Percentiles rank a stretch among this genome's conserved stretches.
Evolutionary conservation across 768 basidiomycete genomes (phyloP).

Genomic region (Zangia roseola): DNA sequence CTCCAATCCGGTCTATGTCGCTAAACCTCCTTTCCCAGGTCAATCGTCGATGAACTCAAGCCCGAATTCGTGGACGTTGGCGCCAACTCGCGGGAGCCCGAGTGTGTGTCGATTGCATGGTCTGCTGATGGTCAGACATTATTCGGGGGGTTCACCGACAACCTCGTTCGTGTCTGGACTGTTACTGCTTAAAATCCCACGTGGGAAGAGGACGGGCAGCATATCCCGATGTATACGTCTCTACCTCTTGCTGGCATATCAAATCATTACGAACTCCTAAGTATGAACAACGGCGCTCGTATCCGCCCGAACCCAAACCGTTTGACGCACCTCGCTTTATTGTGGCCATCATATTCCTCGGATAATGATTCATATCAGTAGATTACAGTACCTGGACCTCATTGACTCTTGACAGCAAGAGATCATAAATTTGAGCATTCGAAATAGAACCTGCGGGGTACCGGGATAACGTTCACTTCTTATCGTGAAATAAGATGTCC

Average conservation of each 20-base stretch:
- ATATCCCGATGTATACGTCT: slow-evolving; percentile 24
- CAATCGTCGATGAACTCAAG: slow-evolving; percentile 98
- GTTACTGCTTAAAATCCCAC: slow-evolving; percentile 51
- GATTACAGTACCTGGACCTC: too few relatives aligned
- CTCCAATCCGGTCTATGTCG: neutral
- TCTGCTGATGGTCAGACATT: slow-evolving; percentile 97
- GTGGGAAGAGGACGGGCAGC: slow-evolving; percentile 16
- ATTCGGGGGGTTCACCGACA: slow-evolving; percentile 96
- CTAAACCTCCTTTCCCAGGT: slow-evolving; percentile 44
- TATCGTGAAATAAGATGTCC: neutral
- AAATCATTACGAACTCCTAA: slow-evolving; percentile 21
- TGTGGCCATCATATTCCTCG: too few relatives aligned
- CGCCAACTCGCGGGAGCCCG: slow-evolving; percentile 73
- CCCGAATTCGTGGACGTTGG: slow-evolving; percentile 84
- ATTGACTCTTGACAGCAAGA: too few relatives aligned
- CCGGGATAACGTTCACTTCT: neutral
- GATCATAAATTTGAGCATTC: too few relatives aligned
- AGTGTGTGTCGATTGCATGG: slow-evolving; percentile 98
- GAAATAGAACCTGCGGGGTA: neutral
- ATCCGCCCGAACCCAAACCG: too few relatives aligned
- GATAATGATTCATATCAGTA: too few relatives aligned
- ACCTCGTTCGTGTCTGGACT: slow-evolving; percentile 90
- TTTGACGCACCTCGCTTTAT: too few relatives aligned
- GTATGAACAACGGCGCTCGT: too few relatives aligned
- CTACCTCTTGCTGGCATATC: slow-evolving; percentile 22